phyloP scores from a whole-genome alignment of 139 green algal species.

The Edaphochlamys debaryana region DNA sequence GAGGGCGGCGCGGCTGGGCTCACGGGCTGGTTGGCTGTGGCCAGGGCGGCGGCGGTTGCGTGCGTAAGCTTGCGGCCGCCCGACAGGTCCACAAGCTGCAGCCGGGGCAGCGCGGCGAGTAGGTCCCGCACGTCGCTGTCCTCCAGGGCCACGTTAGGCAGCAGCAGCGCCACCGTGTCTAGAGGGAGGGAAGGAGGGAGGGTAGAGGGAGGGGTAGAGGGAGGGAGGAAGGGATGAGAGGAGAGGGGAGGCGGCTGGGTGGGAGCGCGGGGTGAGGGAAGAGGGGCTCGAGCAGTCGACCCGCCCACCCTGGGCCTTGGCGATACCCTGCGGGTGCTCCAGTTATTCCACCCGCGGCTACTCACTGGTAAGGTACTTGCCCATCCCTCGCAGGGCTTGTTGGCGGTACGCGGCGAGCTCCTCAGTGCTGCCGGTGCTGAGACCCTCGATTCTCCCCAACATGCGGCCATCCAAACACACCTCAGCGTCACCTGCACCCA shows the following conservation, averaged over 20 bases:
- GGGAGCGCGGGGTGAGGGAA: too few relatives aligned
- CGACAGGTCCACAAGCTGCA: constrained; percentile 60
- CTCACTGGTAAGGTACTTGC: too few relatives aligned
- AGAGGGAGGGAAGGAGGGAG: constrained; percentile 1
- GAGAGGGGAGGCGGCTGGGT: too few relatives aligned
- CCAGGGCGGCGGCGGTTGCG: not conserved
- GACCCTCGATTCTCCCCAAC: not conserved
- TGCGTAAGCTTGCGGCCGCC: constrained; percentile 68
- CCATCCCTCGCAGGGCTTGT: too few relatives aligned
- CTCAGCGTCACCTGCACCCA: not conserved
- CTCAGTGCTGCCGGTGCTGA: not conserved
- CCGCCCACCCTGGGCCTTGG: too few relatives aligned
- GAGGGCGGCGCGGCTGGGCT: too few relatives aligned
- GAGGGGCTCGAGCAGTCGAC: too few relatives aligned
- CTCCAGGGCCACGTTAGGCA: constrained; percentile 57
- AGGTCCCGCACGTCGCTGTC: constrained; percentile 51
- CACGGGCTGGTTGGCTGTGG: not conserved
- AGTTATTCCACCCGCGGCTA: too few relatives aligned
- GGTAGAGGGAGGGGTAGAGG: too few relatives aligned
- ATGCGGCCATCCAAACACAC: not conserved
- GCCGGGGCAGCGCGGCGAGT: constrained; percentile 16
- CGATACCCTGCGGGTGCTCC: too few relatives aligned
- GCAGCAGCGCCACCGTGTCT: constrained; percentile 57
- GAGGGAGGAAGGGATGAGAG: too few relatives aligned
- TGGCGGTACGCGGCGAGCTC: too few relatives aligned